Evolutionary conservation across 2,329 filamentous ascomycete genomes (phyloP).

Genomic region (Botrytis aclada): DNA sequence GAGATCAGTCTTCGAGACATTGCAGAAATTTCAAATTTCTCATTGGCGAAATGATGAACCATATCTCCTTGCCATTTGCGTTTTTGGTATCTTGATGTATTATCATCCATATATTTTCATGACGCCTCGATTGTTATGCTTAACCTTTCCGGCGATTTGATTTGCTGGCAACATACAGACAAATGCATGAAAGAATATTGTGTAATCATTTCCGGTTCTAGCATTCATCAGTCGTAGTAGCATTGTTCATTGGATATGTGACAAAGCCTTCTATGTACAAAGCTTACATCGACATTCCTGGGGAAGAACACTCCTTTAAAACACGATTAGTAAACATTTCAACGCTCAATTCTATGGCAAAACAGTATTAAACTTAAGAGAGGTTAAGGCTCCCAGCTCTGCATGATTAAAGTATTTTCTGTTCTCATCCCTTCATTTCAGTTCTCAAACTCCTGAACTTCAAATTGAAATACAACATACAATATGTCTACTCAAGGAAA

Average conservation of each 20-base stretch:
- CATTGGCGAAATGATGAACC: neutral
- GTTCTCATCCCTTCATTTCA: neutral
- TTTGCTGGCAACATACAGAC: neutral
- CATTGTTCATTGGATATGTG: neutral
- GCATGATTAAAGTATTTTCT: neutral
- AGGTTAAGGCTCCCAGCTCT: neutral
- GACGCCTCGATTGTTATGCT: neutral
- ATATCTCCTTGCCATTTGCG: neutral
- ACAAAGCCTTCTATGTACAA: neutral
- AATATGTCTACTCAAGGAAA: constrained; percentile 16
- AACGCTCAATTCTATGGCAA: neutral
- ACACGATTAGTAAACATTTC: neutral
- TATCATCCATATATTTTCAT: neutral
- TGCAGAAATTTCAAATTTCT: neutral
- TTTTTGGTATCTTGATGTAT: neutral
- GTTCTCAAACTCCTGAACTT: neutral
- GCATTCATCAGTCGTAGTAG: neutral
- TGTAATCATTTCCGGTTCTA: neutral
- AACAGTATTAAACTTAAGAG: neutral
- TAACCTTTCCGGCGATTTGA: neutral
- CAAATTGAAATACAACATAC: neutral
- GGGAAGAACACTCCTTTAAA: neutral
- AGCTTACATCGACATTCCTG: neutral
- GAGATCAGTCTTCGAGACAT: neutral
- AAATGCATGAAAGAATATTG: neutral